Evolutionary conservation across 176 grass and related monocot genomes (phyloP).

Genomic region (Avena insularis): DNA sequence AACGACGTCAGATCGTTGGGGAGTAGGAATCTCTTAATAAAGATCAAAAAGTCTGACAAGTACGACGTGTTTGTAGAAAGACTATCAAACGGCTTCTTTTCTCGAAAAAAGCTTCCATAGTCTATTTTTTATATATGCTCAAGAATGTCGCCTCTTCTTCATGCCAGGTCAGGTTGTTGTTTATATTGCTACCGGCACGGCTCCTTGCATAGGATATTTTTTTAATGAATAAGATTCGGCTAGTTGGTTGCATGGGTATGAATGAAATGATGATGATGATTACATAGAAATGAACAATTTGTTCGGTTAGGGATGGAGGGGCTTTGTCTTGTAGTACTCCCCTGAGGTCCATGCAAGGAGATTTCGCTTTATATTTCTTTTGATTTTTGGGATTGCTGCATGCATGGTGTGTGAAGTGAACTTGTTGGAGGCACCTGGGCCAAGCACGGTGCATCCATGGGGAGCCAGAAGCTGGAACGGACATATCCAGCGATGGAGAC

Average conservation of each 20-base stretch:
- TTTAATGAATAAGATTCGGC: background rate
- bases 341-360: background rate
- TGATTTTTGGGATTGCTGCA: background rate
- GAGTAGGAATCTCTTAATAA: background rate
- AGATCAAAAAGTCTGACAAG: background rate
- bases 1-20: background rate
- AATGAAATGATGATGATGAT: conserved; percentile 14
- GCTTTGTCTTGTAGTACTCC: conserved; percentile 22
- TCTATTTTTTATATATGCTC: background rate
- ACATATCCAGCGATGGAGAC: background rate
- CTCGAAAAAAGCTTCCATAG: background rate
- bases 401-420: conserved; percentile 8
- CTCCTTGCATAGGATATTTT: background rate
- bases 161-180: background rate
- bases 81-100: background rate
- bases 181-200: background rate
- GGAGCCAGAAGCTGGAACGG: conserved; percentile 1
- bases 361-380: background rate
- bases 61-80: background rate
- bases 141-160: background rate
- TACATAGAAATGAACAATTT: conserved; percentile 28
- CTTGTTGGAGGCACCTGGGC: conserved; percentile 24
- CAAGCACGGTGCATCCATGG: conserved; percentile 37
- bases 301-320: background rate
- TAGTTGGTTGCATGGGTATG: conserved; percentile 12